Percentiles rank a stretch among this genome's conserved stretches.
phyloP scores from a whole-genome alignment of 192 early-diverging fungal genomes.

The Entomortierella lignicola region DNA sequence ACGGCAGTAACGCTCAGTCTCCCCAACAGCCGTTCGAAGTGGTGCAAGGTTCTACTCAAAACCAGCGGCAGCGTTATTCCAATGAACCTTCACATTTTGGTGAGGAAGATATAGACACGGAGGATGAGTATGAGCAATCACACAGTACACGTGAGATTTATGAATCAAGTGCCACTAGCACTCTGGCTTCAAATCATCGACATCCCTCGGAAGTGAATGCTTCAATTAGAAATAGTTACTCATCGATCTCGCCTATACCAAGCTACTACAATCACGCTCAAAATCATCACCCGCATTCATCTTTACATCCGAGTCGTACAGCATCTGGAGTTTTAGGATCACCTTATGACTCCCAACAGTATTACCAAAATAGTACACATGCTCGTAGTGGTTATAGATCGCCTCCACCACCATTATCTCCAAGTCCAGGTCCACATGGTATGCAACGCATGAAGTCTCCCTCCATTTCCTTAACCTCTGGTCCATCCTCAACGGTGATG shows the following conservation, averaged over 20 bases:
- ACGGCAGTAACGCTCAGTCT: slow-evolving; percentile 9
- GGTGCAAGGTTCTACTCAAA: background rate
- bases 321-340: slow-evolving; percentile 19
- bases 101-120: slow-evolving; percentile 34
- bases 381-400: slow-evolving; percentile 18
- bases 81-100: slow-evolving; percentile 9
- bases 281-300: background rate
- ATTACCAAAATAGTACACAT: slow-evolving; percentile 14
- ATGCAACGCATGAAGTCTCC: slow-evolving; percentile 22
- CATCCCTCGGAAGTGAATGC: slow-evolving; percentile 16
- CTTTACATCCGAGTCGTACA: slow-evolving; percentile 2
- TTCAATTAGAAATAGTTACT: background rate
- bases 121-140: slow-evolving; percentile 26
- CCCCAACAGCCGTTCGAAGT: slow-evolving; percentile 16
- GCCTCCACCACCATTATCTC: slow-evolving; percentile 12
- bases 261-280: slow-evolving; percentile 24
- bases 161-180: background rate
- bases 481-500: slow-evolving; percentile 13
- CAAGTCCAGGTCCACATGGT: slow-evolving; percentile 3
- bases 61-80: background rate
- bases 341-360: slow-evolving; percentile 27
- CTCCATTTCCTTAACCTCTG: slow-evolving; percentile 7
- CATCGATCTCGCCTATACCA: background rate
- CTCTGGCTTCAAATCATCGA: background rate
- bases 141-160: background rate